Evolutionary conservation across 208 protist species (phyloP).

Genomic region (Leishmania mexicana): DNA sequence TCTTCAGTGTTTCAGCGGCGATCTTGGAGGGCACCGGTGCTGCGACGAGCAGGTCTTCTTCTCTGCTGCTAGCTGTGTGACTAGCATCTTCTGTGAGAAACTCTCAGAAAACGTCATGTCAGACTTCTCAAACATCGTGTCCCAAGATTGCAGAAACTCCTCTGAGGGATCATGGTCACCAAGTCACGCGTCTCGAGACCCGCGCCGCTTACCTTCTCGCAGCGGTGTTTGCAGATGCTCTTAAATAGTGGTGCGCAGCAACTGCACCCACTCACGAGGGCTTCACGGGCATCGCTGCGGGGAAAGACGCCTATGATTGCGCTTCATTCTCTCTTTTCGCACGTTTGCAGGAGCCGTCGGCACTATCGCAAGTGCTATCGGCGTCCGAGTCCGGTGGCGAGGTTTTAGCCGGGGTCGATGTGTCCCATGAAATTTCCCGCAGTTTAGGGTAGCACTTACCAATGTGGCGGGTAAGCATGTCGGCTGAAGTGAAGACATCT

Average conservation of each 20-base stretch:
- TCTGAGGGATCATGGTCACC: background rate
- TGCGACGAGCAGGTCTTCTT: background rate
- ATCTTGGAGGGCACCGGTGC: background rate
- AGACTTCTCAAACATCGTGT: background rate
- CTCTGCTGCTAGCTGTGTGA: background rate
- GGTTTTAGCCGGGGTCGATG: background rate
- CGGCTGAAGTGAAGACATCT: conserved; percentile 67
- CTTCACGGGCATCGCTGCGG: background rate
- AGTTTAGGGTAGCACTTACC: conserved; percentile 58
- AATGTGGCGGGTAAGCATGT: conserved; percentile 50
- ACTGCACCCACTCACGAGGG: background rate
- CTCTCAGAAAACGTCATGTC: background rate
- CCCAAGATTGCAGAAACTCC: background rate
- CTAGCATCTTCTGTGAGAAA: background rate
- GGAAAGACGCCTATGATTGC: background rate
- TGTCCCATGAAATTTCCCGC: conserved; percentile 41
- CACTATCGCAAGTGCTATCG: background rate
- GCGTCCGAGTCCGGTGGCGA: background rate
- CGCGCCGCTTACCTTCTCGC: too few species aligned
- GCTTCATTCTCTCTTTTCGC: background rate
- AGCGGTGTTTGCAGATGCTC: background rate
- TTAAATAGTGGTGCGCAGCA: background rate
- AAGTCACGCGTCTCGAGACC: background rate
- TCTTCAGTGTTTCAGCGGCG: background rate
- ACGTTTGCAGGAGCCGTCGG: background rate